Base-by-base conservation (phyloP, 345 rosid species). In the Carallia brachiata region DNA sequence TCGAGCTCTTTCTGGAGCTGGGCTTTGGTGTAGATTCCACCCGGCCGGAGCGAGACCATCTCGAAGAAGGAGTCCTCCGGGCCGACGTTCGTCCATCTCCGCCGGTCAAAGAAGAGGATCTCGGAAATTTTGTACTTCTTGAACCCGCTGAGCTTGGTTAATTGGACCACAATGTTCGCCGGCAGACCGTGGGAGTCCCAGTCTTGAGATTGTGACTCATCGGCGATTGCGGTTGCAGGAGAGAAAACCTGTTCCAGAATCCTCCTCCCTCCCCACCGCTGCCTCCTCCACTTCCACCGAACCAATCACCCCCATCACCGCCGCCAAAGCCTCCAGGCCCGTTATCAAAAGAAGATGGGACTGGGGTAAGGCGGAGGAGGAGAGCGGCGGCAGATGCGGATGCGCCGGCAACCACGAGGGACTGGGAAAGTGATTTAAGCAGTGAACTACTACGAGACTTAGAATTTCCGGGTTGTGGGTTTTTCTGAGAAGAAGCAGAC, bases 171-270 rank as follows among this genome's bases (percentile, higher is more conserved):
- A 32, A 89, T 88, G 84, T 96, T 90, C 28, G 90, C 97, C 3
- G 99, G 99, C 15, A 92, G 70, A 6, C 98, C 98, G 52, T 89
- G 99, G 28, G 96, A 76, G 75, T 96, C 98, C 94, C 92, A 96
- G 40, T 90, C 99, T 40, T 72, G 81, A 6, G 82, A 77, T 55
- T 87, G 90, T 52, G 48, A 73, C 44, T 92, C 98, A 55, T 92
- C 97, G 2, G 98, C 99, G 40, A 88, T 81, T 1, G 99, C 98
- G 1, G 80, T 54, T 0, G 88, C 77, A 1, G 77, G 82, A 6
- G 84, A 74, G 52, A 96, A 73, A 62, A 92, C 7, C 75, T 64
- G 58, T 72, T 74, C 94, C 94, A 89, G 68, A 92, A 89, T 16
- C 77, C 85, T 52, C 72, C 72, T 2, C 75, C 82, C 0, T 77